A percentile compares a stretch with the other conserved stretches of the same genome.
Conservation (phyloP, 768 basidiomycete genomes). For the Lactarius evosmus region DNA sequence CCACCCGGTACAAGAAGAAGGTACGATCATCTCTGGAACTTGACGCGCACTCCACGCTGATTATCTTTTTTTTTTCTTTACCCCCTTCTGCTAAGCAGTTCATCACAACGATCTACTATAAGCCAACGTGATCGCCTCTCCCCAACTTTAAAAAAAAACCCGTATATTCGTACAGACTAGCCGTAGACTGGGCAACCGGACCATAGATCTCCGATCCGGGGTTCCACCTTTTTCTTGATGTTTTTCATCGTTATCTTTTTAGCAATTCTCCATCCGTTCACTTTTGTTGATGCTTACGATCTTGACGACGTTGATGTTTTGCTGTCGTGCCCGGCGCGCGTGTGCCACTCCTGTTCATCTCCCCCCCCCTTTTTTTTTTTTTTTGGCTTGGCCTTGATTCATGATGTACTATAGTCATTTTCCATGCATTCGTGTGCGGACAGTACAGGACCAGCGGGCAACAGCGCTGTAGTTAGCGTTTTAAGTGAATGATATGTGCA, state of each 20-base stretch:
- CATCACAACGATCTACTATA: slow-evolving; percentile 83
- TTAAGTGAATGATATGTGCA: slow-evolving; percentile 12
- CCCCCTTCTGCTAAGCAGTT: slow-evolving; percentile 45
- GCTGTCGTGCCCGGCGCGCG: slow-evolving; percentile 23
- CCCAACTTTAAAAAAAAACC: slow-evolving; percentile 8
- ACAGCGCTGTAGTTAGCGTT: slow-evolving; percentile 7
- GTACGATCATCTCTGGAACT: slow-evolving; percentile 40
- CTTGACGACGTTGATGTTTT: slow-evolving; percentile 24
- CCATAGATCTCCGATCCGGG: slow-evolving; percentile 16
- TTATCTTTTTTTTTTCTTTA: slow-evolving; percentile 3
- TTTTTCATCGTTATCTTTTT: slow-evolving; percentile 8
- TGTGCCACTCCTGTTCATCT: neutral
- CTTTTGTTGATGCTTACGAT: slow-evolving; percentile 19
- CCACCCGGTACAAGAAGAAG: slow-evolving; percentile 90
- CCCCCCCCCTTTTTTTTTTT: neutral
- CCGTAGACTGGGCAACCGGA: slow-evolving; percentile 20
- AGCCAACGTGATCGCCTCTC: slow-evolving; percentile 47
- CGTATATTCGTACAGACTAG: slow-evolving; percentile 20
- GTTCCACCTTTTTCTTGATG: slow-evolving; percentile 11
- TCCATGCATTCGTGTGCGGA: slow-evolving; percentile 21
- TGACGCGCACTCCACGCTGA: neutral
- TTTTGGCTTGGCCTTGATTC: slow-evolving; percentile 9
- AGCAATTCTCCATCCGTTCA: slow-evolving; percentile 3
- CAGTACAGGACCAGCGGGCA: slow-evolving; percentile 12
- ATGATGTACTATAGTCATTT: slow-evolving; percentile 26